Evolutionary conservation across 2,329 filamentous ascomycete species (phyloP).

Genomic region (Penicillium sp.): DNA sequence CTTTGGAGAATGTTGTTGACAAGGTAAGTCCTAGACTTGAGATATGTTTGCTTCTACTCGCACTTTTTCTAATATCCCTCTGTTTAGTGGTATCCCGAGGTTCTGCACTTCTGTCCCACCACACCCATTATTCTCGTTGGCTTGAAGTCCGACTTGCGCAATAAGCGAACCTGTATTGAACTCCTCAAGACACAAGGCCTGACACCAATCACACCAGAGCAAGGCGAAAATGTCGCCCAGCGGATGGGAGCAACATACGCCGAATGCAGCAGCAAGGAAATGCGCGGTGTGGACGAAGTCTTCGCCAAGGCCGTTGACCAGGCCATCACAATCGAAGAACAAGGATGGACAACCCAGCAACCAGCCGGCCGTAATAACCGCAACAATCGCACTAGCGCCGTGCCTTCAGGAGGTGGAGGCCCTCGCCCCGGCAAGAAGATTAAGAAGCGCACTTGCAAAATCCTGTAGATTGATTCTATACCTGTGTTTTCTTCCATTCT

Average conservation of each 20-base stretch:
- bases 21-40: slow-evolving; percentile 62
- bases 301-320: slow-evolving; percentile 89
- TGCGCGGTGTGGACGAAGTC: slow-evolving; percentile 92
- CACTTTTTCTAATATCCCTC: slow-evolving; percentile 9
- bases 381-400: slow-evolving; percentile 18
- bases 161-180: slow-evolving; percentile 95
- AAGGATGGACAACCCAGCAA: slow-evolving; percentile 40
- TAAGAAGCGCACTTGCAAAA: slow-evolving; percentile 80
- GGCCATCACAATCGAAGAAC: slow-evolving; percentile 78
- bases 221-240: slow-evolving; percentile 80
- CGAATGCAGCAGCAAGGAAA: slow-evolving; percentile 96
- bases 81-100: slow-evolving; percentile 95
- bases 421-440: slow-evolving; percentile 56
- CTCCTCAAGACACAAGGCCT: slow-evolving; percentile 97
- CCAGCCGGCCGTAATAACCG: slow-evolving; percentile 13
- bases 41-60: too few relatives aligned
- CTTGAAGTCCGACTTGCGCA: slow-evolving; percentile 92
- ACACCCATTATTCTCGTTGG: slow-evolving; percentile 94
- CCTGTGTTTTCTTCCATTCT: slow-evolving; percentile 10
- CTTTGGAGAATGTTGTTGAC: slow-evolving; percentile 96
- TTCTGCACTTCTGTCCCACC: slow-evolving; percentile 97
- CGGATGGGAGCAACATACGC: slow-evolving; percentile 96
- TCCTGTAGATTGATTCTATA: slow-evolving; percentile 57
- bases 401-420: slow-evolving; percentile 38
- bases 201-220: slow-evolving; percentile 87